A percentile compares a stretch with the other conserved stretches of the same genome.
Conservation (phyloP, 345 rosid genomes). For the Euphorbia pulcherrima region DNA sequence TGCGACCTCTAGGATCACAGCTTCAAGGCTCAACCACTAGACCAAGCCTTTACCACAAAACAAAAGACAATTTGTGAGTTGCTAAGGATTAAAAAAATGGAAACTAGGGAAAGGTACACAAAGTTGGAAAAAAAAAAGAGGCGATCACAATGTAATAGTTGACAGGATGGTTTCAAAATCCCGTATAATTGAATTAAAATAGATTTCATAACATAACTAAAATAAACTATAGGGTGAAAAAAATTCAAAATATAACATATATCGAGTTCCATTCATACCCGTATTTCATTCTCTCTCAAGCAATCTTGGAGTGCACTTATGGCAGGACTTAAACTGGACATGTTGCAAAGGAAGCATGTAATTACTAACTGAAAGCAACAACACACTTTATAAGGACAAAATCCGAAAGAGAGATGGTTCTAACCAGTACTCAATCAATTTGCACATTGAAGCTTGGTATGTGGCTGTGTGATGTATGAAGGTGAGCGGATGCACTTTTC, state of each 20-base stretch:
- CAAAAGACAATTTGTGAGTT: not conserved
- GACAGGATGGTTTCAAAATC: not conserved
- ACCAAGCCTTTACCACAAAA: no score
- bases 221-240: not conserved
- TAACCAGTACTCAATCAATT: conserved; percentile 90
- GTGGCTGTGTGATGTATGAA: conserved; percentile 91
- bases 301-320: conserved; percentile 78
- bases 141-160: not conserved
- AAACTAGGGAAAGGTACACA: not conserved
- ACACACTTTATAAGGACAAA: conserved; percentile 3
- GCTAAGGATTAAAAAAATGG: not conserved
- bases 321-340: conserved; percentile 84
- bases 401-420: conserved; percentile 23
- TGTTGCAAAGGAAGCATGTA: conserved; percentile 9
- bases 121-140: not conserved
- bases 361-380: not conserved
- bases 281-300: conserved; percentile 77
- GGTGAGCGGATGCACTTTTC: conserved; percentile 81
- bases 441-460: conserved; percentile 95
- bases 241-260: not conserved
- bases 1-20: no score
- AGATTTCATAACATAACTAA: no score
- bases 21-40: no score
- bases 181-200: not conserved
- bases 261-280: conserved; percentile 42